A percentile compares a stretch with the other conserved stretches of the same genome.
Evolutionary conservation across 164 flowering plant species (phyloP).

Genomic region (Euptelea pleiosperma): DNA sequence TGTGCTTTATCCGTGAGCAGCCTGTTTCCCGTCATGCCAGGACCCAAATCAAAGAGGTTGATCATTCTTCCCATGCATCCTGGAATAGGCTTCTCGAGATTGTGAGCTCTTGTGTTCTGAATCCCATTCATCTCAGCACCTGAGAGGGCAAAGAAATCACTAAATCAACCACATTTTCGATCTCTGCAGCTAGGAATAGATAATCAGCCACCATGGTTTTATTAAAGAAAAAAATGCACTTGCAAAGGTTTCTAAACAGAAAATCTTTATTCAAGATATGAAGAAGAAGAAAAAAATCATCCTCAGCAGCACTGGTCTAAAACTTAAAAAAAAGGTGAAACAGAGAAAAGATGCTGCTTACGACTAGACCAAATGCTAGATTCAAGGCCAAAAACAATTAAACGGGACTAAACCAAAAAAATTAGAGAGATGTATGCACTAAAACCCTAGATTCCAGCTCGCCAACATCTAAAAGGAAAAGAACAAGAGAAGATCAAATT

Average conservation of each 20-base stretch:
- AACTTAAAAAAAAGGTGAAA: too few species aligned
- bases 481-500: too few species aligned
- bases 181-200: too few species aligned
- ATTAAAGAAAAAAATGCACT: not conserved
- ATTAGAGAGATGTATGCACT: not conserved
- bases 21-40: slow-evolving; percentile 49
- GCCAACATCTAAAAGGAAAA: not conserved
- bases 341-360: too few species aligned
- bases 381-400: not conserved
- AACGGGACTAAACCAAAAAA: slow-evolving; percentile 4
- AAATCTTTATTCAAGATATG: not conserved
- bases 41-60: slow-evolving; percentile 66
- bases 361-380: not conserved
- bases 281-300: not conserved
- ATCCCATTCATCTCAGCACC: slow-evolving; percentile 54
- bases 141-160: slow-evolving; percentile 15
- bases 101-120: slow-evolving; percentile 37
- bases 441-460: slow-evolving; percentile 6
- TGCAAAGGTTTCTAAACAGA: not conserved
- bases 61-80: slow-evolving; percentile 93
- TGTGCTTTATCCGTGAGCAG: slow-evolving; percentile 68
- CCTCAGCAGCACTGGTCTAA: not conserved
- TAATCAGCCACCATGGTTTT: not conserved
- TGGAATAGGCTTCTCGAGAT: slow-evolving; percentile 50
- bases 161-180: not conserved